Percentiles rank a stretch among this genome's conserved stretches.
phyloP scores from a whole-genome alignment of 306 rosid species.

The Acacia crassicarpa region DNA sequence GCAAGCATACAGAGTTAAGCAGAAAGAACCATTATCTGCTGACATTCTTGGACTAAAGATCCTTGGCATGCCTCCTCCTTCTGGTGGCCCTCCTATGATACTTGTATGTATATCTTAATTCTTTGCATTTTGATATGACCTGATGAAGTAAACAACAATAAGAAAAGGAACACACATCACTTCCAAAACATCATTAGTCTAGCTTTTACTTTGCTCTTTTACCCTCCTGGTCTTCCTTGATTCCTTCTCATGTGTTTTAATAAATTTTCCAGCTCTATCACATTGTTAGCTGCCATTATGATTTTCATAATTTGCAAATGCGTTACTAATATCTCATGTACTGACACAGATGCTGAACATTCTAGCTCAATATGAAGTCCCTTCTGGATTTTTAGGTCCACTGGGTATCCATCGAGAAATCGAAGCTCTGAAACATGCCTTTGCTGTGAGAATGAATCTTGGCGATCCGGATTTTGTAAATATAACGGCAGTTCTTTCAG shows the following conservation, averaged over 20 bases:
- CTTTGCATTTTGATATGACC: neutral
- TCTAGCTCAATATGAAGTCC: conserved; percentile 59
- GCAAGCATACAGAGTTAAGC: conserved; percentile 48
- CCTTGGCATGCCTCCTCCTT: conserved; percentile 85
- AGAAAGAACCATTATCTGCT: conserved; percentile 46
- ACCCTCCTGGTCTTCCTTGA: neutral
- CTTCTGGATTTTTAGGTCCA: conserved; percentile 65
- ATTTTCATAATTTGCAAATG: neutral
- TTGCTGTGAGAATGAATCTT: conserved; percentile 76
- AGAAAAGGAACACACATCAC: neutral
- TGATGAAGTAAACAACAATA: neutral
- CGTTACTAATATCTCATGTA: conserved; percentile 21
- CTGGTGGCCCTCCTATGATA: conserved; percentile 81
- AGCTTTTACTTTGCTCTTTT: neutral
- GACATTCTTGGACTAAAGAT: conserved; percentile 54
- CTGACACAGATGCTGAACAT: conserved; percentile 71
- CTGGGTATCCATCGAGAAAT: conserved; percentile 73
- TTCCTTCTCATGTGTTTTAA: neutral
- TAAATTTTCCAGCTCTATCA: neutral
- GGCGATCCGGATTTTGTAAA: conserved; percentile 85
- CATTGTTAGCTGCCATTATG: neutral
- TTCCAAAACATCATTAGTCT: neutral
- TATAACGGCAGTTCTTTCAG: conserved; percentile 54
- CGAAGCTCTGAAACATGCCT: conserved; percentile 78
- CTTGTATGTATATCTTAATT: conserved; percentile 59